phyloP scores from a whole-genome alignment of 2,329 filamentous ascomycete species.

The Exophiala sp. region DNA sequence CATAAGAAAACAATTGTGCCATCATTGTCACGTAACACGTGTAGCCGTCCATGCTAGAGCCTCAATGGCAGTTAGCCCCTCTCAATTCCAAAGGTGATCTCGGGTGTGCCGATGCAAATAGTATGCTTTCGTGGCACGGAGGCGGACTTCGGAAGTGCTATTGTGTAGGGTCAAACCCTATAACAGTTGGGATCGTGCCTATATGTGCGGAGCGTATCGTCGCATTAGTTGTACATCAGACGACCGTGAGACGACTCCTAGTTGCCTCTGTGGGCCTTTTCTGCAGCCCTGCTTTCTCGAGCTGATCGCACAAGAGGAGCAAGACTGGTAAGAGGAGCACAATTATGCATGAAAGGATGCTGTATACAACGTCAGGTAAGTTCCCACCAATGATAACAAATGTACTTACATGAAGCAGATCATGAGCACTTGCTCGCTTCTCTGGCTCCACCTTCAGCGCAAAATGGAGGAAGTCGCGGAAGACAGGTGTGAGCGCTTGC shows the following conservation, averaged over 20 bases:
- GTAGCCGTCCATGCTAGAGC: too few species aligned
- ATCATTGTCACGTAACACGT: too few species aligned
- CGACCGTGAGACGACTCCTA: constrained; percentile 6
- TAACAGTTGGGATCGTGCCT: neutral
- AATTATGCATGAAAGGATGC: constrained; percentile 78
- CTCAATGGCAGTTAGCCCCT: too few species aligned
- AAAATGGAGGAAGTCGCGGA: constrained; percentile 88
- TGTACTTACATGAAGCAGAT: constrained; percentile 76
- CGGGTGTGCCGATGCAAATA: too few species aligned
- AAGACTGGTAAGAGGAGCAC: constrained; percentile 70
- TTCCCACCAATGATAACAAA: neutral
- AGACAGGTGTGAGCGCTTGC: constrained; percentile 94
- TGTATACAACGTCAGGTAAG: constrained; percentile 34
- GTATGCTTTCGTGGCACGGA: too few species aligned
- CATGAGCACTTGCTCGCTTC: constrained; percentile 91
- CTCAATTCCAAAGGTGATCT: too few species aligned
- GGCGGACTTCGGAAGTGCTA: neutral
- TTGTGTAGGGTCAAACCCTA: constrained; percentile 4
- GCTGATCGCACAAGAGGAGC: constrained; percentile 85
- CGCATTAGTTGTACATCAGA: constrained; percentile 13
- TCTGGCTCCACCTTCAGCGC: constrained; percentile 96
- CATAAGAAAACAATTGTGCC: too few species aligned
- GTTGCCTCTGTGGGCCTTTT: constrained; percentile 67
- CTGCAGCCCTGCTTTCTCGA: constrained; percentile 77
- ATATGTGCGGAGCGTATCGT: constrained; percentile 1